Base-by-base conservation (phyloP, 345 rosid species). In the Sisymbrium irio region DNA sequence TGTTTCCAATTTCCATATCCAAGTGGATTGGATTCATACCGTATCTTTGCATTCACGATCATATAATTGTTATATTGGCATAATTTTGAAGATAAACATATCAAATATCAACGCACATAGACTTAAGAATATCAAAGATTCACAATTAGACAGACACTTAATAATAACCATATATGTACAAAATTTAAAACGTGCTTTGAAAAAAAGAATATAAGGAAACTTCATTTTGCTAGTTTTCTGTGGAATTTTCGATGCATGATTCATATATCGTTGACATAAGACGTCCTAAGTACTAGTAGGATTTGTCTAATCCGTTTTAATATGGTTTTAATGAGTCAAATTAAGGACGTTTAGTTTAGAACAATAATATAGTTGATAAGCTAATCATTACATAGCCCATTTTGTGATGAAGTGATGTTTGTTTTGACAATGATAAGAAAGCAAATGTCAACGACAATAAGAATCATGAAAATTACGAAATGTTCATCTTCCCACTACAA, bases 401-500 rank as follows among this genome's bases (percentile, higher is more conserved):
- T 44, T 25, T 62, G 59, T 30, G 40, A 61, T 59, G 69, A 67
- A 60, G 69, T 76, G 79, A 53, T 63, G 60, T 62, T 35, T 64
- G 25, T 62, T 61, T 69, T 44, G 62, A 62, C 59, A 61, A 51
- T 35, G 50, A 69, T 22, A 37, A 35, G 19, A 62, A 57, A 56
- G 54, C 32, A 66, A 27, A 71, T 11, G 80, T 77, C 80, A 77
- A 77, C 80, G 80, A 65, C 77, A 77, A 58, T 39, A 33, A 6
- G 72, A 46, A 69, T 63, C 22, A 69, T 69, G 37, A 69, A 45
- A 42, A 42, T 50, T 33, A 42, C 18, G 75, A 76, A 76, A 44
- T 57, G 25, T 40, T 69, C 75, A 69, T 45, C 75, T 69, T n/a
- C 71, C 79, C 76, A 77, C 76, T 77, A 70, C n/a, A 74, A 55